Conservation (phyloP, 345 rosid genomes). For the Arabidopsis suecica region DNA sequence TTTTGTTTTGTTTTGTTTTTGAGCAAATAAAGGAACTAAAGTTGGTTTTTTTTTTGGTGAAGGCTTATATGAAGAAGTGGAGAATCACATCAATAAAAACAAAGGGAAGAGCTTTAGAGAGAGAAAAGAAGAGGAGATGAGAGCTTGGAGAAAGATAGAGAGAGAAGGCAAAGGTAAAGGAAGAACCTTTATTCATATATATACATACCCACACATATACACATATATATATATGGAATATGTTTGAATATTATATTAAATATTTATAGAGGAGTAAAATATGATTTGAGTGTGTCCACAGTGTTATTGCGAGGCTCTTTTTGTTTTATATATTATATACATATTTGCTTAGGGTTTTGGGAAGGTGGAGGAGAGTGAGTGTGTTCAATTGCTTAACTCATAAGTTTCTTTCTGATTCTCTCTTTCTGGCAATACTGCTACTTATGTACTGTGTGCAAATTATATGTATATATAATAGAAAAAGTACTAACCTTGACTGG, state of each 20-base stretch:
- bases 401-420: constrained; percentile 46
- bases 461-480: not conserved
- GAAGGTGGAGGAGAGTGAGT: constrained; percentile 42
- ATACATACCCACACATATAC: constrained; percentile 30
- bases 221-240: constrained; percentile 13
- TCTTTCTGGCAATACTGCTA: constrained; percentile 34
- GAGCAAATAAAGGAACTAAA: constrained; percentile 39
- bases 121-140: constrained; percentile 39
- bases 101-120: constrained; percentile 40
- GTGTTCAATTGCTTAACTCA: constrained; percentile 43
- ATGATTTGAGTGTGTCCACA: constrained; percentile 35
- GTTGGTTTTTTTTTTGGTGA: constrained; percentile 29
- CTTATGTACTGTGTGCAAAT: constrained; percentile 26
- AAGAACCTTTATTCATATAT: constrained; percentile 46
- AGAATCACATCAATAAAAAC: constrained; percentile 42
- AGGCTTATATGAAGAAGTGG: constrained; percentile 44
- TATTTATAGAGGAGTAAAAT: constrained; percentile 19
- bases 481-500: constrained; percentile 30
- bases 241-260: constrained; percentile 22
- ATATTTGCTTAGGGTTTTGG: constrained; percentile 44
- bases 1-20: constrained; percentile 21
- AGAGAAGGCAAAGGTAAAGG: constrained; percentile 47
- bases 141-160: constrained; percentile 41
- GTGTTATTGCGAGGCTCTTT: constrained; percentile 38
- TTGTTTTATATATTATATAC: constrained; percentile 39